Percentiles rank a stretch among this genome's conserved stretches.
Evolutionary conservation across 2,329 filamentous ascomycete genomes (phyloP).

Genomic region (Rasamsonia emersonii): DNA sequence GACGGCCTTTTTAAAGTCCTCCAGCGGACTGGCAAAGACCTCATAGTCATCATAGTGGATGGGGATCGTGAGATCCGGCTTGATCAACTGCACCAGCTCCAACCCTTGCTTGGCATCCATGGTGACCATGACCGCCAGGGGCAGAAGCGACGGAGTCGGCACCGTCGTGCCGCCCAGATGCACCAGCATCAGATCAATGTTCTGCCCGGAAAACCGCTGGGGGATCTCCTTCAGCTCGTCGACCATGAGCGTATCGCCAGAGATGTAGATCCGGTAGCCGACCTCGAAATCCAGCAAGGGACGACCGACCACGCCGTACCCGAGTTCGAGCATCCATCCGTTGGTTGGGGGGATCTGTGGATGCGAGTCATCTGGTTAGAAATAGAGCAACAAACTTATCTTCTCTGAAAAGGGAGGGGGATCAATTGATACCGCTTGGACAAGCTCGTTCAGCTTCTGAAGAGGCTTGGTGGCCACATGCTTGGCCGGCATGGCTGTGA

Average conservation of each 20-base stretch:
- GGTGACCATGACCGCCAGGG: conserved; percentile 61
- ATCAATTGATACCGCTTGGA: conserved; percentile 32
- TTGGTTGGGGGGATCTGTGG: conserved; percentile 54
- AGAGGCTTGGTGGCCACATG: conserved; percentile 45
- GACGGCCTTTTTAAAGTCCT: conserved; percentile 52
- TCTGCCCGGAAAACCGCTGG: conserved; percentile 43
- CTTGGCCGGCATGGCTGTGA: conserved; percentile 58
- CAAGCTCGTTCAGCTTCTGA: conserved; percentile 38
- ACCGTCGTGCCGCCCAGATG: conserved; percentile 60
- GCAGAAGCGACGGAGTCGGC: conserved; percentile 48
- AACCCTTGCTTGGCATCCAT: conserved; percentile 59
- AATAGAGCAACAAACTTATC: not conserved
- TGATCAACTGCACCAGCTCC: conserved; percentile 50
- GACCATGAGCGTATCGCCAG: conserved; percentile 56
- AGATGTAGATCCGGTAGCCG: conserved; percentile 57
- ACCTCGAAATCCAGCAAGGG: conserved; percentile 28
- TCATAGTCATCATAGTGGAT: conserved; percentile 59
- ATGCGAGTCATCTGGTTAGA: too few relatives aligned
- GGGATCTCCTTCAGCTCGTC: conserved; percentile 56
- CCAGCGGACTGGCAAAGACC: conserved; percentile 51
- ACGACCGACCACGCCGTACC: conserved; percentile 28
- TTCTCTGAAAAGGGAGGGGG: not conserved
- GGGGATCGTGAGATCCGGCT: conserved; percentile 55
- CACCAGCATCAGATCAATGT: conserved; percentile 58
- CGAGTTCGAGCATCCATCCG: conserved; percentile 59